Conservation (phyloP, 192 early-diverging fungal species). For the Podila verticillata region DNA sequence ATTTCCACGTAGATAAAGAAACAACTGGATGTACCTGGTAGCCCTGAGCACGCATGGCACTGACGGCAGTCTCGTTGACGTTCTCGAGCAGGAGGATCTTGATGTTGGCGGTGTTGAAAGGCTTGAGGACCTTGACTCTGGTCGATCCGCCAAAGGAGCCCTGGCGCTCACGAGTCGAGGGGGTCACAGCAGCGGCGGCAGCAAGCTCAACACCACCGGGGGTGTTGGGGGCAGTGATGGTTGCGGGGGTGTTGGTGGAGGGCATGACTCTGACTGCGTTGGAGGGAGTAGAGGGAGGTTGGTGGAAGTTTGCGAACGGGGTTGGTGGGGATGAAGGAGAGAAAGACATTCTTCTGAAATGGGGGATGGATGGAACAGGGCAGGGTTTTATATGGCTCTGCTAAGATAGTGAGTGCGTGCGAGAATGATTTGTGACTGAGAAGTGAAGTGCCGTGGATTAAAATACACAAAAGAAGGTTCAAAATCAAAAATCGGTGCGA, state of each 20-base stretch:
- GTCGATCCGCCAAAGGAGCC: constrained; percentile 44
- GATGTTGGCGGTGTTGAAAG: constrained; percentile 88
- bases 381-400: not conserved
- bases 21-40: constrained; percentile 92
- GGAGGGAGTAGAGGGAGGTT: not conserved
- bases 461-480: too few species aligned
- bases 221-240: not conserved
- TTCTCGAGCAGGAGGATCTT: constrained; percentile 96
- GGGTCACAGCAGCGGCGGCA: not conserved
- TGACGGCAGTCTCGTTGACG: constrained; percentile 78
- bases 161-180: constrained; percentile 39
- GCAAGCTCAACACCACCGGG: not conserved
- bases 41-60: constrained; percentile 85
- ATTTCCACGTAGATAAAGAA: too few species aligned
- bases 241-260: not conserved
- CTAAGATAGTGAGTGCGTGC: too few species aligned
- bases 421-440: too few species aligned
- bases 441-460: too few species aligned
- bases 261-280: constrained; percentile 11
- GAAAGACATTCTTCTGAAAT: not conserved
- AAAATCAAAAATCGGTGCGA: too few species aligned
- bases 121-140: constrained; percentile 65
- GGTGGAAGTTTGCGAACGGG: not conserved
- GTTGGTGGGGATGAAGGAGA: not conserved
- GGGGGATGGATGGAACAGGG: not conserved